Evolutionary conservation across 2,329 filamentous ascomycete genomes (phyloP), one percentile per base, ranked within the genome.

Genomic region (Exutisphaerella laricina): DNA sequence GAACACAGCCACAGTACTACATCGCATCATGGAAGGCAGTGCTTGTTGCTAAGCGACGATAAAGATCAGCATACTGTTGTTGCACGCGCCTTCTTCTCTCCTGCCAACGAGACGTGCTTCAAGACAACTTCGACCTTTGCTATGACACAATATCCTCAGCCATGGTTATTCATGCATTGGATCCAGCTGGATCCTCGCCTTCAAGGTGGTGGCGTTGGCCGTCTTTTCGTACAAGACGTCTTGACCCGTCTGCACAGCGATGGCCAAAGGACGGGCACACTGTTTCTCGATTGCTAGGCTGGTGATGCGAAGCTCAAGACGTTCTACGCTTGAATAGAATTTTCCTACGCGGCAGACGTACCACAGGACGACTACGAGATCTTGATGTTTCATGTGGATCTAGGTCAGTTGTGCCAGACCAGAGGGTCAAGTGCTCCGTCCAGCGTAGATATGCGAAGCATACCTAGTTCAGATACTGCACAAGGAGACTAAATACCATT

Each of bases 251-350:
- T 46, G 4, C 23, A 30, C 5, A 22, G 5, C 8, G 3, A 38
- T 30, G 30, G 23, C n/a, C 26, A 29, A 18, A 23, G 14, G 4
- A 12, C n/a, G 8, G 48, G 48, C 8, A 48, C 39, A 4, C 34
- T 49, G 9, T 39, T 46, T 16, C 31, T 48, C 10, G 40, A 46
- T 20, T 48, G 48, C 23, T 48, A 43, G 39, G 48, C 46, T 29
- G 48, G 45, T 5, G 48, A 48, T 10, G 13, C 35, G 5, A 46
- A 44, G 29, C 30, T 46, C n/a, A 34, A 41, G 18, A 39, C 17
- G 4, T 51, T 51, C 28, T 48, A 48, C 25, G 31, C 16, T 5
- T 26, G 35, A 12, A 14, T 22, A 16, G 40, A 38, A 10, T 45
- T 51, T n/a, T 21, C 21, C 3, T 45, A 46, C 20, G 43, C 38